Percentiles rank a stretch among this genome's conserved stretches.
Evolutionary conservation across 805 yeast species (phyloP).

Genomic region (Kluyveromyces aestuarii): DNA sequence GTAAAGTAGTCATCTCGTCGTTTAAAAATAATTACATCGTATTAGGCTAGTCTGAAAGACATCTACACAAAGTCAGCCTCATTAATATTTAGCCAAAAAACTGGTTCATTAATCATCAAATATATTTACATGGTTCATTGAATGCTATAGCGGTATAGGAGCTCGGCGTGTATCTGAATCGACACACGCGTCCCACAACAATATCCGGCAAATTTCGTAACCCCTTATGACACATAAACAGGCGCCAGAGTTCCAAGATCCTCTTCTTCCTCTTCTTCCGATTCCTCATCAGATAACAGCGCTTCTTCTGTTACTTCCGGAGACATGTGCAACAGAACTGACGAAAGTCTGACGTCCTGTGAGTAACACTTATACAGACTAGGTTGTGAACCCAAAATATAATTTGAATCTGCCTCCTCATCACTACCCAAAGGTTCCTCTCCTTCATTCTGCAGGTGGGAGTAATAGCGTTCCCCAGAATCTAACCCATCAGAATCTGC

Average conservation of each 20-base stretch:
- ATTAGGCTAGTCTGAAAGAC: too few species aligned
- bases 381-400: neutral
- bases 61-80: too few species aligned
- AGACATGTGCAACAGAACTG: neutral
- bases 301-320: neutral
- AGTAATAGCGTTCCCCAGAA: neutral
- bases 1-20: too few species aligned
- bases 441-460: neutral
- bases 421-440: neutral
- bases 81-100: too few species aligned
- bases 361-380: conserved; percentile 1
- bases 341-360: neutral
- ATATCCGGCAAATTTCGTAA: too few species aligned
- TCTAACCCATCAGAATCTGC: neutral
- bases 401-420: conserved; percentile 1
- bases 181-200: too few species aligned
- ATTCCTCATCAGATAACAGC: conserved; percentile 1
- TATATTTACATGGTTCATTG: neutral
- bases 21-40: too few species aligned
- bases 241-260: conserved; percentile 3
- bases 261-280: conserved; percentile 8
- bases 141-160: neutral
- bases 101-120: neutral
- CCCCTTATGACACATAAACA: conserved; percentile 1
- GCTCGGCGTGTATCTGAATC: too few species aligned